These are phyloP conservation scores for Gelatoporia subvermispora DNA, from an alignment of 768 basidiomycete genomes.

Conservation along the genomic window DNA sequence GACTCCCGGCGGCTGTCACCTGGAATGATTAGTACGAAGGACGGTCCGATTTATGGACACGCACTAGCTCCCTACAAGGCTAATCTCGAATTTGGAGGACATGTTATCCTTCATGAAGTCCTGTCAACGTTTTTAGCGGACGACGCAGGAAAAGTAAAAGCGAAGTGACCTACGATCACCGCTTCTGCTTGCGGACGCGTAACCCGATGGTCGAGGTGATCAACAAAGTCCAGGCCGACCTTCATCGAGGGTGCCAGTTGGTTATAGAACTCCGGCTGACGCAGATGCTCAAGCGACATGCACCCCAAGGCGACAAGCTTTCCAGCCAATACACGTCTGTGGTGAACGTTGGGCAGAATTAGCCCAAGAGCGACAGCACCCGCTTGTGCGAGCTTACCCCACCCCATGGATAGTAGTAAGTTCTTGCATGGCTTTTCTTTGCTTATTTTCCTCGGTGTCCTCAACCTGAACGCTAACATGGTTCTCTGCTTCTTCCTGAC, in stretches of 20 bases:
- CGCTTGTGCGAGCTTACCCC: slow-evolving; percentile 33
- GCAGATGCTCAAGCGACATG: slow-evolving; percentile 36
- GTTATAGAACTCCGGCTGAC: slow-evolving; percentile 27
- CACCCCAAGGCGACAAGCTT: slow-evolving; percentile 51
- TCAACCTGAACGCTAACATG: slow-evolving; percentile 8
- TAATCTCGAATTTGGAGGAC: slow-evolving; percentile 42
- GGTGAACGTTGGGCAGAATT: background rate
- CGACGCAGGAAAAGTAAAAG: background rate
- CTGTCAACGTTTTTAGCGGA: slow-evolving; percentile 25
- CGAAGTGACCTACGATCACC: slow-evolving; percentile 31
- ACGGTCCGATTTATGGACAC: slow-evolving; percentile 15
- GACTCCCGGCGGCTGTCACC: slow-evolving; percentile 44
- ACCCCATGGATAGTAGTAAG: slow-evolving; percentile 40
- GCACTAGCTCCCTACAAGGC: slow-evolving; percentile 55
- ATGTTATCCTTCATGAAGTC: slow-evolving; percentile 44
- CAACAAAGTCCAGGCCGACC: slow-evolving; percentile 35
- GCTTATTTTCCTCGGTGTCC: slow-evolving; percentile 22
- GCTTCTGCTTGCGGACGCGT: slow-evolving; percentile 38
- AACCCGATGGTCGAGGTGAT: slow-evolving; percentile 32
- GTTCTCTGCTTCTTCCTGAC: background rate
- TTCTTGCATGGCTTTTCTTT: slow-evolving; percentile 21
- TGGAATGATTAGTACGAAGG: background rate
- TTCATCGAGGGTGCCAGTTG: slow-evolving; percentile 36
- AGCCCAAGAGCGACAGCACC: background rate
- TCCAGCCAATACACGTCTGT: slow-evolving; percentile 28